phyloP scores from a whole-genome alignment of 2,329 filamentous ascomycete genomes.

The Fusarium burgessii region DNA sequence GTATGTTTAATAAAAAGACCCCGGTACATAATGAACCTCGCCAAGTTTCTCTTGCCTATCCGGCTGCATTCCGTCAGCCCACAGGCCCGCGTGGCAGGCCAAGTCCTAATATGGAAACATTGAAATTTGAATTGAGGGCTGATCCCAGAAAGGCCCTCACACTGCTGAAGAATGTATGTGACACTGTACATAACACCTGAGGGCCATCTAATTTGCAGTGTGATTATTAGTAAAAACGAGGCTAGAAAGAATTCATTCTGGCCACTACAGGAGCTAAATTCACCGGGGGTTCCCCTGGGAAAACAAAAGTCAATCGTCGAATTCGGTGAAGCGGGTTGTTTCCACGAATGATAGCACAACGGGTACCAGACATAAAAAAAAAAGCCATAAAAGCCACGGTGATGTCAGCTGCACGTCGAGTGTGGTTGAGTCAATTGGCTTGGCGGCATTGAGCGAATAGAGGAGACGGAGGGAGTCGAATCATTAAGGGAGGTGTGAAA shows the following conservation, averaged over 20 bases:
- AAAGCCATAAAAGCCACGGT: slow-evolving; percentile 35
- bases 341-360: slow-evolving; percentile 28
- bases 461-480: slow-evolving; percentile 29
- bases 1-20: slow-evolving; percentile 10
- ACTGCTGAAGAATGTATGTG: slow-evolving; percentile 20
- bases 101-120: slow-evolving; percentile 38
- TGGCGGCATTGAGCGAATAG: slow-evolving; percentile 38
- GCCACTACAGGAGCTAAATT: slow-evolving; percentile 1
- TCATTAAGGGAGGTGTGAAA: slow-evolving; percentile 21
- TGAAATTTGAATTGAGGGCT: slow-evolving; percentile 42
- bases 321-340: slow-evolving; percentile 25
- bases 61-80: slow-evolving; percentile 31
- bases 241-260: slow-evolving; percentile 10
- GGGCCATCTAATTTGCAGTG: slow-evolving; percentile 20
- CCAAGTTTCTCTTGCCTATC: slow-evolving; percentile 17
- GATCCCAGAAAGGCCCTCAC: slow-evolving; percentile 33
- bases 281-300: slow-evolving; percentile 9
- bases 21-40: background rate
- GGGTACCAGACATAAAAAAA: slow-evolving; percentile 5
- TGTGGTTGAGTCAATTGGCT: slow-evolving; percentile 25
- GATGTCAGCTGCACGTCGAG: slow-evolving; percentile 43
- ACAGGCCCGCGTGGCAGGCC: slow-evolving; percentile 39
- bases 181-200: background rate
- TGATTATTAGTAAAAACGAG: slow-evolving; percentile 27
- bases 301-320: slow-evolving; percentile 18